phyloP scores from a whole-genome alignment of 352 stramenopile genomes.

The Achlya hypogyna region DNA sequence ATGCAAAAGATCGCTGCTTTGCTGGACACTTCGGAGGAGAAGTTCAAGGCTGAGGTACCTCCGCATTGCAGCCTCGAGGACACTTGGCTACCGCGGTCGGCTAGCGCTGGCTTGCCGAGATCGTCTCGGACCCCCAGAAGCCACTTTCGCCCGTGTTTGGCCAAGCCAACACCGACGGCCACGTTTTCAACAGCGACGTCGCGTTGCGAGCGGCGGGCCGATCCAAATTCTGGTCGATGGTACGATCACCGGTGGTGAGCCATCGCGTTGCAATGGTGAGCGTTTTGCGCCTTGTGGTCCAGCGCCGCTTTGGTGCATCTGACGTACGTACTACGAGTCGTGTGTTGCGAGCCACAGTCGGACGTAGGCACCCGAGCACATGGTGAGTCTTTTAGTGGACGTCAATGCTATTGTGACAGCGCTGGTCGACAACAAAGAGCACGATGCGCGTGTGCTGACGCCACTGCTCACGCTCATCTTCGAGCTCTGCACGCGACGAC shows the following conservation, averaged over 20 bases:
- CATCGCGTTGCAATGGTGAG: not conserved
- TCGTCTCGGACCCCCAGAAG: not conserved
- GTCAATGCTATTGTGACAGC: not conserved
- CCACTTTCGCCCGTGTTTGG: not conserved
- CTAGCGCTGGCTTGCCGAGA: slow-evolving; percentile 13
- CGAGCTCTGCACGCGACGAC: not conserved
- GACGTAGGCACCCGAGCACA: not conserved
- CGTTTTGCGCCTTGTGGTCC: not conserved
- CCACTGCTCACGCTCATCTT: not conserved
- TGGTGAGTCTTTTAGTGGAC: not conserved
- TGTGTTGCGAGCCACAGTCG: not conserved
- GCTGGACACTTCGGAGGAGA: not conserved
- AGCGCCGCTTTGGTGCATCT: not conserved
- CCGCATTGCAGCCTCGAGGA: not conserved
- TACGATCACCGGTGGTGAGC: not conserved
- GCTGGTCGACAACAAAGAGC: not conserved
- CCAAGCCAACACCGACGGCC: not conserved
- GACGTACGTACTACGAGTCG: too few relatives aligned
- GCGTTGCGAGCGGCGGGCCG: not conserved
- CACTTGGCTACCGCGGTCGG: not conserved
- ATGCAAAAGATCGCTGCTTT: not conserved
- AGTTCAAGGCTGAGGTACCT: slow-evolving; percentile 11
- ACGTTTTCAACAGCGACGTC: not conserved
- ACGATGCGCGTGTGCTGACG: not conserved
- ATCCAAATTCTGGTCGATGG: slow-evolving; percentile 5